A percentile compares a stretch with the other conserved stretches of the same genome.
Conservation (phyloP, 768 basidiomycete genomes). For the Mrakia frigida region DNA sequence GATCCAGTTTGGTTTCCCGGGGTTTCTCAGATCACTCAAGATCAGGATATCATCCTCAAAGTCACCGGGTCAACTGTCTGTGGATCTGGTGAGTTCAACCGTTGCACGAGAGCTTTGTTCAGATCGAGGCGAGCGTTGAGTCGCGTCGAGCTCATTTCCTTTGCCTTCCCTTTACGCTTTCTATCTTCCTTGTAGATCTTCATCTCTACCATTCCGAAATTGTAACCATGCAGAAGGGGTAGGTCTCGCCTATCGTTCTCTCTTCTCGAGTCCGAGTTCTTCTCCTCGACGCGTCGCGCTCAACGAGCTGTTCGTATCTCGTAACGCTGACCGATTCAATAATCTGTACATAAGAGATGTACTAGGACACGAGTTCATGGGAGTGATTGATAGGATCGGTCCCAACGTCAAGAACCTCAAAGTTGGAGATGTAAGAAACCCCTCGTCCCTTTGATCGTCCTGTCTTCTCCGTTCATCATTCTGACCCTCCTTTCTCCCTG, state of each 20-base stretch:
- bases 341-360: constrained; percentile 61
- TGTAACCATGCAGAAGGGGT: constrained; percentile 62
- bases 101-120: not conserved
- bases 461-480: no score
- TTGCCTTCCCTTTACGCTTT: not conserved
- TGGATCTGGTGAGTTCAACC: constrained; percentile 47
- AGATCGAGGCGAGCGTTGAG: not conserved
- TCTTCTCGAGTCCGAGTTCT: not conserved
- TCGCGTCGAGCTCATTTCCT: not conserved
- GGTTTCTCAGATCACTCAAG: constrained; percentile 52
- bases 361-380: constrained; percentile 61
- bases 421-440: constrained; percentile 47
- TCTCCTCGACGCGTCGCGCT: not conserved
- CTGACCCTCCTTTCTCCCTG: no score
- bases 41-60: constrained; percentile 68
- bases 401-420: constrained; percentile 58
- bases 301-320: not conserved
- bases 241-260: constrained; percentile 48
- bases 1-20: not conserved
- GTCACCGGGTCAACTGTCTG: constrained; percentile 67
- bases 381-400: constrained; percentile 62
- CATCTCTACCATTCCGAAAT: constrained; percentile 19
- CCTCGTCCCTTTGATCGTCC: no score
- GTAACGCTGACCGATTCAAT: not conserved
- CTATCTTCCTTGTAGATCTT: no score